phyloP scores from a whole-genome alignment of 176 grass and related monocot species.

The Dactylis glomerata region DNA sequence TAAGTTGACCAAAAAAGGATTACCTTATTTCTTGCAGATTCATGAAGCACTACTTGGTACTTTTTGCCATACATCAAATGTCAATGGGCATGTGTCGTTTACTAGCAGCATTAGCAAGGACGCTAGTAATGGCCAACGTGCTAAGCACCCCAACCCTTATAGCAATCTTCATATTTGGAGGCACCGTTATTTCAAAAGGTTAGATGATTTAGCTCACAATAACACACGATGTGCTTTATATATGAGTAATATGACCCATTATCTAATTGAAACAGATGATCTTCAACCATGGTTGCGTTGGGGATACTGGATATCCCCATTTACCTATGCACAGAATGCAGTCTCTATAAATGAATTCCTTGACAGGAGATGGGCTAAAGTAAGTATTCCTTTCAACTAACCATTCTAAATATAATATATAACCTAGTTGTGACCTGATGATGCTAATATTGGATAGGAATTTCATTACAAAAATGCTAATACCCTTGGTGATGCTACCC shows the following conservation, averaged over 20 bases:
- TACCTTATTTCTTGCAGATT: constrained; percentile 43
- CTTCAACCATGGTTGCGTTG: constrained; percentile 54
- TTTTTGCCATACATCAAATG: constrained; percentile 83
- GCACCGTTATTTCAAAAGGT: constrained; percentile 81
- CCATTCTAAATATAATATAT: background rate
- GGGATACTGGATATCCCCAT: constrained; percentile 53
- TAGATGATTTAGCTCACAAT: background rate
- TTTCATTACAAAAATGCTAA: constrained; percentile 40
- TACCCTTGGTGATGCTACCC: constrained; percentile 61
- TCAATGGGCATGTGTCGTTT: constrained; percentile 70
- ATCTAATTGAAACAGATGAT: constrained; percentile 31
- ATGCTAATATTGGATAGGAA: constrained; percentile 29
- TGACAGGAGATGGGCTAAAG: constrained; percentile 70
- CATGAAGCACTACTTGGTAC: constrained; percentile 56
- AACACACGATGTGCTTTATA: background rate
- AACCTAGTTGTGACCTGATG: background rate
- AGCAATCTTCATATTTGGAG: constrained; percentile 57
- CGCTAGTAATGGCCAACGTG: constrained; percentile 63
- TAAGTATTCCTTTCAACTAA: constrained; percentile 24
- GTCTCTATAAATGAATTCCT: constrained; percentile 53
- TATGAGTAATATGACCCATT: background rate
- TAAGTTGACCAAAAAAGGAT: background rate
- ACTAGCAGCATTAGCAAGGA: constrained; percentile 62
- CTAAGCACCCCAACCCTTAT: constrained; percentile 45
- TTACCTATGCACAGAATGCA: constrained; percentile 50